phyloP scores from a whole-genome alignment of 108 stramenopile genomes.

The Skeletonema tropicum region DNA sequence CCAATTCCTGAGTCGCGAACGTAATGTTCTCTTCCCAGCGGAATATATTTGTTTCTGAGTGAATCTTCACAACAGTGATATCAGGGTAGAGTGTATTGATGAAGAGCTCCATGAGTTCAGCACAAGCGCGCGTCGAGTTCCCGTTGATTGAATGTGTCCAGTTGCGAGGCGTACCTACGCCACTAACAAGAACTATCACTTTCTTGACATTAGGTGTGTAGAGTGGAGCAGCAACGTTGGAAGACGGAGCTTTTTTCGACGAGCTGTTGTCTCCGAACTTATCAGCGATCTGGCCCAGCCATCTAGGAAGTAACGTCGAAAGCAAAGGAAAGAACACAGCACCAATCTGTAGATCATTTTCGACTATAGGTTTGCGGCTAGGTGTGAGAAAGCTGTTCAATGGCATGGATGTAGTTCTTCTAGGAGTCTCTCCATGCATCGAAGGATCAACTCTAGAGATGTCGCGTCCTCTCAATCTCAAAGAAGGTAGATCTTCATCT shows the following conservation, averaged over 20 bases:
- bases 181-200: slow-evolving; percentile 85
- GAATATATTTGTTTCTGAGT: slow-evolving; percentile 92
- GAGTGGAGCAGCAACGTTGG: slow-evolving; percentile 14
- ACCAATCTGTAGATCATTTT: slow-evolving; percentile 50
- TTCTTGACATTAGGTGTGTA: slow-evolving; percentile 61
- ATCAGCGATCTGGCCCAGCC: slow-evolving; percentile 68
- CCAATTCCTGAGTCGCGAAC: slow-evolving; percentile 90
- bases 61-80: slow-evolving; percentile 76
- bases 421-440: slow-evolving; percentile 35
- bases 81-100: slow-evolving; percentile 70
- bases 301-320: slow-evolving; percentile 79
- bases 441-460: slow-evolving; percentile 46
- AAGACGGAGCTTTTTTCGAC: not conserved
- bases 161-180: slow-evolving; percentile 91
- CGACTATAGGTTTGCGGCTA: slow-evolving; percentile 1
- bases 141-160: slow-evolving; percentile 81
- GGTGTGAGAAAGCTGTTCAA: not conserved
- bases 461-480: slow-evolving; percentile 76
- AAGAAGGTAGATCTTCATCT: slow-evolving; percentile 49
- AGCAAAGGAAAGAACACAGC: slow-evolving; percentile 92
- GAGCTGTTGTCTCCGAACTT: slow-evolving; percentile 31
- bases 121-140: slow-evolving; percentile 88
- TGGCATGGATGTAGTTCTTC: slow-evolving; percentile 10
- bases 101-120: slow-evolving; percentile 84
- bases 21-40: slow-evolving; percentile 96